Base-by-base conservation (phyloP, 2,329 filamentous ascomycete species). In the Trichophyton rubrum region DNA sequence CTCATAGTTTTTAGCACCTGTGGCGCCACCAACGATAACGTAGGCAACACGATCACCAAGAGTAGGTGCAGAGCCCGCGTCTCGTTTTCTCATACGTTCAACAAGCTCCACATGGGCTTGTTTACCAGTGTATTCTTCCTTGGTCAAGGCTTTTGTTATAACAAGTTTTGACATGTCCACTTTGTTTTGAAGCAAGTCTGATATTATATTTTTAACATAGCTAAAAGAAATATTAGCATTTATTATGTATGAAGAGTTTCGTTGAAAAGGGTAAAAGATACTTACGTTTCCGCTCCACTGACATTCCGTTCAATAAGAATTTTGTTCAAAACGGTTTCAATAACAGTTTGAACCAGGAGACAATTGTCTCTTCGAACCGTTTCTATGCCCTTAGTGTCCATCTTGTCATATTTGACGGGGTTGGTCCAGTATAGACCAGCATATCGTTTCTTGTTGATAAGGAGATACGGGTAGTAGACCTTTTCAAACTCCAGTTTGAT, bases 391-490 rank as follows among this genome's bases (percentile, higher is more conserved):
- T 99, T 99, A 62, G 90, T 97, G 74, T 99, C 93, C 95, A 99
- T 99, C 80, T 97, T 99, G 81, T 99, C 95, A 73, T 88, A 93
- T 74, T 96, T 96, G 47, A 92, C 83, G 0, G 92, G 84, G 66
- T 88, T 93, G 3, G 93, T 99, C 91, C 91, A 99, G 77, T 90
- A 97, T 35, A 99, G 76, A n/a, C 93, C 93, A 7, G 93, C 93
- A 69, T 99, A 99, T 64, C 93, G 88, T 79, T 99, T 99, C 80
- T 99, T 99, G 84, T 99, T 99, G 84, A 99, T 99, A 58, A 99
- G 81, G 38, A 99, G 81, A 71, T 99, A 99, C 0, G 93, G 93
- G 72, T 88, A 99, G 75, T 99, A 99, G 0, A 99, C 92, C 76
- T 99, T 99, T 74, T 99, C 93, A 75, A 99, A 99, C 73, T 99